phyloP scores from a whole-genome alignment of 768 basidiomycete species.

The Hygrophorus russula region DNA sequence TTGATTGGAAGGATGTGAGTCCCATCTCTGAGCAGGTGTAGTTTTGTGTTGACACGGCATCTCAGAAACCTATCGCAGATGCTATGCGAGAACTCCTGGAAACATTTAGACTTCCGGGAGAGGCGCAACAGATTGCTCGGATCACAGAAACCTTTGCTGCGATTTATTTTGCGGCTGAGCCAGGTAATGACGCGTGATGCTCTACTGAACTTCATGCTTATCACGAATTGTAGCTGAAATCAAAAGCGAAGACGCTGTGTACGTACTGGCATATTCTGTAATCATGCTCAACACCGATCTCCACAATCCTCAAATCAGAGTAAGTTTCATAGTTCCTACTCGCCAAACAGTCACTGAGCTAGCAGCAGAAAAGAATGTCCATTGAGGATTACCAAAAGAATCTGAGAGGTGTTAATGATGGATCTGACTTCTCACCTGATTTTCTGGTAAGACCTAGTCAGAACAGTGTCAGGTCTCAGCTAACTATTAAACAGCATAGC shows the following conservation, averaged over 20 bases:
- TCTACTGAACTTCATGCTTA: constrained; percentile 1
- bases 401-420: constrained; percentile 85
- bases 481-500: constrained; percentile 42
- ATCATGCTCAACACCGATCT: constrained; percentile 98
- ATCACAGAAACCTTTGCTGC: constrained; percentile 95
- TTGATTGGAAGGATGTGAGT: constrained; percentile 82
- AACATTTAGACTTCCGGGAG: constrained; percentile 88
- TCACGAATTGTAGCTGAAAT: constrained; percentile 54
- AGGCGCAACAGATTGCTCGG: constrained; percentile 84
- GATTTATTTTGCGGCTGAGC: constrained; percentile 75
- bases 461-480: background rate
- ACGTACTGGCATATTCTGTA: constrained; percentile 89
- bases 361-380: constrained; percentile 84
- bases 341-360: background rate
- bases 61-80: constrained; percentile 87
- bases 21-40: background rate
- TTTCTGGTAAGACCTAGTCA: constrained; percentile 52
- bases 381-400: constrained; percentile 92
- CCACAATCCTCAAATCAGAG: constrained; percentile 89
- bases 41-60: constrained; percentile 3
- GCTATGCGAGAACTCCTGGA: constrained; percentile 94
- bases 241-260: constrained; percentile 84
- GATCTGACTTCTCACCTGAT: constrained; percentile 70
- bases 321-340: constrained; percentile 21
- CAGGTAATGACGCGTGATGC: constrained; percentile 37